Conservation (phyloP, 2,329 filamentous ascomycete species). For the Volutella citrinella region DNA sequence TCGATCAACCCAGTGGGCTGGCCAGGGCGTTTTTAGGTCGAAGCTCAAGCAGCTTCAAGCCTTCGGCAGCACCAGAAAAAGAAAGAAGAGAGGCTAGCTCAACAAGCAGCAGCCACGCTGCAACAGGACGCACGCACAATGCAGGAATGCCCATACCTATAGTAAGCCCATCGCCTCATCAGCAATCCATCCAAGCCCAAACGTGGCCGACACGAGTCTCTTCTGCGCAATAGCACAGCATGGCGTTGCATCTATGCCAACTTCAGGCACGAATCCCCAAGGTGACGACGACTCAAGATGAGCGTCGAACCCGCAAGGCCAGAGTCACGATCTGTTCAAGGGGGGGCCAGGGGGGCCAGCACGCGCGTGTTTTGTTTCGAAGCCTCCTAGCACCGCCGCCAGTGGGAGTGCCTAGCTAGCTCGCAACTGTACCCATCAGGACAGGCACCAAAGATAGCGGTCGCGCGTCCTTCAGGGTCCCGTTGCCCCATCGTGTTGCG, state of each 20-base stretch:
- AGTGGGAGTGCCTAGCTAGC: conserved; percentile 9
- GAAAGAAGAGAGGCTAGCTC: conserved; percentile 5
- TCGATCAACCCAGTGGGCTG: conserved; percentile 15
- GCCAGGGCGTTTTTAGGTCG: too few species aligned
- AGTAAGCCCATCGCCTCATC: too few species aligned
- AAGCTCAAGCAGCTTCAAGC: too few species aligned
- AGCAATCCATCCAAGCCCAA: too few species aligned
- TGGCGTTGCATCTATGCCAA: too few species aligned
- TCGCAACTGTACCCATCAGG: conserved; percentile 7
- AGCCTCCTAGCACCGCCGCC: conserved; percentile 7
- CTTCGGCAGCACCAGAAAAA: conserved; percentile 11
- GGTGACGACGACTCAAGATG: conserved; percentile 9
- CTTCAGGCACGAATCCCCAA: too few species aligned
- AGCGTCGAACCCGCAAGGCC: conserved; percentile 8
- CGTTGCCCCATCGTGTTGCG: conserved; percentile 9
- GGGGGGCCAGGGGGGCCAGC: conserved; percentile 17
- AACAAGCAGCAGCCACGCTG: neutral
- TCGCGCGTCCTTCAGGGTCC: conserved; percentile 15
- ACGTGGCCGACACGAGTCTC: too few species aligned
- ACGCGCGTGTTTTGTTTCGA: conserved; percentile 18
- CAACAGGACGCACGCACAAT: too few species aligned
- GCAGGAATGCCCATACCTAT: too few species aligned
- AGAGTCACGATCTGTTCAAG: too few species aligned
- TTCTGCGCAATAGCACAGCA: too few species aligned
- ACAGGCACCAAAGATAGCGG: conserved; percentile 13